Evolutionary conservation across 495 filamentous ascomycete genomes (phyloP), one percentile per base, ranked within the genome.

Genomic region (Neurospora cerealis): DNA sequence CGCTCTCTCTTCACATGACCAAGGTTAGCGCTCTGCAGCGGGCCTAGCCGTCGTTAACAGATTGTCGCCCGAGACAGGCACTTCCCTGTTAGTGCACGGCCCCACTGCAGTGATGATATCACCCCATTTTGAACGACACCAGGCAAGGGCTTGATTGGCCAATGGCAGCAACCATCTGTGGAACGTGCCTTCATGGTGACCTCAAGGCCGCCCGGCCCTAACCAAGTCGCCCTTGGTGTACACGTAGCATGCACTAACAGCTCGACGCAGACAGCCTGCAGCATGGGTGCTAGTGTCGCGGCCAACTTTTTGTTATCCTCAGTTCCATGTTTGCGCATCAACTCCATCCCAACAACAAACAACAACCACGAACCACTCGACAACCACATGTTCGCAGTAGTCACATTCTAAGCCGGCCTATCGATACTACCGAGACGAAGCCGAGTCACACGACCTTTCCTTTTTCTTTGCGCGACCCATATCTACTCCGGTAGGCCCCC

Each of bases 131-230:
- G 5, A 32, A 66, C 54, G 54, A 66, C 54, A 5, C 41, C 42
- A 44, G 21, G 70, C 73, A 38, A 28, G 69, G 73, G 21, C 42
- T 39, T 46, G 28, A 79, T 79, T 78, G 75, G 79, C 78, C 79
- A 80, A 80, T 80, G 73, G 78, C 70, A 76, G 70, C 69, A 11
- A 32, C 19, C 21, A 38, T 19, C 73, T 54, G 48, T 48, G 74
- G 72, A 78, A 80, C 79, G 78, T 80, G 77, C 73, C 69, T 74
- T 72, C 77, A 69, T 69, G 15, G 71, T 71, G 73, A 73, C 72
- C 76, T 73, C 72, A 54, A 10, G 39, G 15, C 72, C 70, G 54
- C 54, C 15, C 54, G 28, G 15, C 15, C 2, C 28, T 34, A 34
- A 32, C 54, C 28, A 19, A 62, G 54, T 32, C 54, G 15, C 54